Conservation (phyloP, 257 asterid genomes). For the Solanum lycopersicoides region DNA sequence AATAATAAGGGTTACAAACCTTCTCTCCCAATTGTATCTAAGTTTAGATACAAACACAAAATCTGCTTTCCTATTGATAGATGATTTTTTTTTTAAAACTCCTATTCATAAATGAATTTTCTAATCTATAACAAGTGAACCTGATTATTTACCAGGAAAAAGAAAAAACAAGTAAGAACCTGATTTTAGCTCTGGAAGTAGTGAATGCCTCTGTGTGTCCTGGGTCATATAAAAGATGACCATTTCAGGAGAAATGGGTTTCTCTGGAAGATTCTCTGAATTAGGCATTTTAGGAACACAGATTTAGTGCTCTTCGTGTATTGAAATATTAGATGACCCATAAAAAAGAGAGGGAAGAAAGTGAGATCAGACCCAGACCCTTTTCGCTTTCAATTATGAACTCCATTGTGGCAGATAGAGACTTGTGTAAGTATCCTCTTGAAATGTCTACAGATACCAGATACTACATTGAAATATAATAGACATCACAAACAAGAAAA, state of each 20-base stretch:
- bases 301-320: slow-evolving; percentile 9
- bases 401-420: slow-evolving; percentile 57
- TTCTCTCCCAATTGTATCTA: background rate
- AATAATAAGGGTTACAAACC: background rate
- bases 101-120: background rate
- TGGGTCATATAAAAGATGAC: slow-evolving; percentile 70
- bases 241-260: slow-evolving; percentile 66
- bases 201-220: slow-evolving; percentile 75
- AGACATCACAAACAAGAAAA: slow-evolving; percentile 23
- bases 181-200: slow-evolving; percentile 69
- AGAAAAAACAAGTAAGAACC: slow-evolving; percentile 20
- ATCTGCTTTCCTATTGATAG: background rate
- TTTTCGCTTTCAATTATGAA: slow-evolving; percentile 60
- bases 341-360: background rate
- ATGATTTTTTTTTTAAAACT: background rate
- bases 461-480: slow-evolving; percentile 41
- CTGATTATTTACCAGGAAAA: background rate
- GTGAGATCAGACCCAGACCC: slow-evolving; percentile 24
- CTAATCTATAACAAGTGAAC: background rate
- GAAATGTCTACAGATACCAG: slow-evolving; percentile 55
- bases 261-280: slow-evolving; percentile 52
- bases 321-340: background rate
- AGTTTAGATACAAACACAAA: background rate
- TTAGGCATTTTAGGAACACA: slow-evolving; percentile 1
- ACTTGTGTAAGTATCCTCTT: slow-evolving; percentile 80